Conservation (phyloP, 2,329 filamentous ascomycete genomes). For the Chaetothyriales sp. region DNA sequence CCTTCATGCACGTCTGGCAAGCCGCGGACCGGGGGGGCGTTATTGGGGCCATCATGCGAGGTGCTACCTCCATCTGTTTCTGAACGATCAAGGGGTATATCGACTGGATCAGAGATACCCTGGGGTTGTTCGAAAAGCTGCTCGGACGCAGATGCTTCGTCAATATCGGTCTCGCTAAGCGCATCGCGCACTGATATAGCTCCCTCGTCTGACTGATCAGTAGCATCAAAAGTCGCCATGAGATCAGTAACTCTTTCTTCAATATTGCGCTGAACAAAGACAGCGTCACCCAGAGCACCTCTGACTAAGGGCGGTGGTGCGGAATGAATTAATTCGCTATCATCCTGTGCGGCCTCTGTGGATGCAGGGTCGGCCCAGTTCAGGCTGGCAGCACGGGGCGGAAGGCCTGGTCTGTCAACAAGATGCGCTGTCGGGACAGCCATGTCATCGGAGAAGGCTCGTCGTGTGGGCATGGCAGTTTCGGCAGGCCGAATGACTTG, state of each 20-base stretch:
- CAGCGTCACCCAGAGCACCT: background rate
- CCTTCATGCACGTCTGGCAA: background rate
- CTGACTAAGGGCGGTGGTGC: background rate
- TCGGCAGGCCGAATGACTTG: background rate
- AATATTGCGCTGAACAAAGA: background rate
- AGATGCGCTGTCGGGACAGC: conserved; percentile 11
- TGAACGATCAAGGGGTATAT: background rate
- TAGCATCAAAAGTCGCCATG: background rate
- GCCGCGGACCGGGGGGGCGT: background rate
- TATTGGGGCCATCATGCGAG: background rate
- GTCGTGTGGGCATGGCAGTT: background rate
- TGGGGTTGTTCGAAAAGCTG: background rate
- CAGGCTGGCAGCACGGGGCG: conserved; percentile 4
- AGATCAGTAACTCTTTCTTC: background rate
- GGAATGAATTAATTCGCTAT: background rate
- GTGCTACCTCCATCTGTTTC: background rate
- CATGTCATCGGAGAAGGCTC: conserved; percentile 22
- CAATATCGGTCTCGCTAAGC: background rate
- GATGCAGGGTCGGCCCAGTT: too few relatives aligned
- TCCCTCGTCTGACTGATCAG: background rate
- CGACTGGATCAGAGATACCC: background rate
- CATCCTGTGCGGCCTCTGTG: background rate
- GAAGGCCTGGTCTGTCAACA: conserved; percentile 5
- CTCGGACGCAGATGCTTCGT: background rate
- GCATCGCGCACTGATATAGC: background rate